A percentile compares a stretch with the other conserved stretches of the same genome.
These are phyloP conservation scores for Penicillium soppii DNA, from an alignment of 495 filamentous ascomycete species.

Conservation along the genomic window DNA sequence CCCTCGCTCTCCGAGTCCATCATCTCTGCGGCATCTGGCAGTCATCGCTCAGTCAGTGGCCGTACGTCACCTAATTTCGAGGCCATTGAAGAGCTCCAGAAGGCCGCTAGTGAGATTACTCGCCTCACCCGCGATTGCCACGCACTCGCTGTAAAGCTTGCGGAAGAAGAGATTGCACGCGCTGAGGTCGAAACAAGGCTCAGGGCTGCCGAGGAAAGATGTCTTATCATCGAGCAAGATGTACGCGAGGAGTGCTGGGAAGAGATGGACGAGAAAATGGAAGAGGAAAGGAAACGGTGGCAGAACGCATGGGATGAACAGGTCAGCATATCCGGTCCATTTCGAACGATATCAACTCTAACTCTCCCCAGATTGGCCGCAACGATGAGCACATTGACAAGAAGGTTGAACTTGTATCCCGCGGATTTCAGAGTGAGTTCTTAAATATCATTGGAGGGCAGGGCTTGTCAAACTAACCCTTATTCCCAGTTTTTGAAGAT, in stretches of 20 bases:
- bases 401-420: conserved; percentile 83
- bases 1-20: conserved; percentile 71
- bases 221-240: conserved; percentile 72
- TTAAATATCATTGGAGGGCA: background rate
- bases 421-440: conserved; percentile 58
- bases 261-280: conserved; percentile 80
- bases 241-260: conserved; percentile 85
- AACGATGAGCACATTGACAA: conserved; percentile 82
- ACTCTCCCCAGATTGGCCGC: conserved; percentile 45
- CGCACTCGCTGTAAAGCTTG: conserved; percentile 50
- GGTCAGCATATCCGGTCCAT: conserved; percentile 40
- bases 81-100: conserved; percentile 69
- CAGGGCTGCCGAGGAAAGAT: conserved; percentile 63
- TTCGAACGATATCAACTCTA: conserved; percentile 7
- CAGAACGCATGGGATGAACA: conserved; percentile 71
- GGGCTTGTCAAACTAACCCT: conserved; percentile 12
- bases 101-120: conserved; percentile 70
- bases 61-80: conserved; percentile 49
- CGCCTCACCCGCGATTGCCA: conserved; percentile 75
- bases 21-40: conserved; percentile 42
- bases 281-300: conserved; percentile 73
- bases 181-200: conserved; percentile 54
- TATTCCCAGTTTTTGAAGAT: conserved; percentile 48
- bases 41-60: conserved; percentile 38
- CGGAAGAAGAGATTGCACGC: conserved; percentile 61